Base-by-base conservation (phyloP, 2,329 filamentous ascomycete genomes). In the Nemania sp. region DNA sequence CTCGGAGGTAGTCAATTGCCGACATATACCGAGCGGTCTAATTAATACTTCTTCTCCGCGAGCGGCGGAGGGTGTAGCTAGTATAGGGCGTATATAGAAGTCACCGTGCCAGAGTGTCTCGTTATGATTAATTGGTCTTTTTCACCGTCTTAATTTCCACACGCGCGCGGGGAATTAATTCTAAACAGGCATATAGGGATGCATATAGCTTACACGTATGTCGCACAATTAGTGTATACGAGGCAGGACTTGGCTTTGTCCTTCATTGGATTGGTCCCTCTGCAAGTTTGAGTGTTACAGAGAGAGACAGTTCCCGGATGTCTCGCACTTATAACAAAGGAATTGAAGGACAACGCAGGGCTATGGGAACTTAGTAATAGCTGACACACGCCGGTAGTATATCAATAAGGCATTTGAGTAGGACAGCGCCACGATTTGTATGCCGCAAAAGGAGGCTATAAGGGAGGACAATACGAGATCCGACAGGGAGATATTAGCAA, bases 311-410 rank as follows among this genome's bases (percentile, higher is more conserved):
- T 15, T 28, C 20, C 28, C 22, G 20, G 14, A 9, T 46, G 52
- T 49, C 46, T 54, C 33, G 44, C 24, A 24, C n/a, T n/a, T 11
- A 23, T 9, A 23, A 39, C 36, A 39, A 39, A 39, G 36, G 20
- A n/a, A 6, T 6, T 39, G 17, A 22, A 39, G 34, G 12, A 22
- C n/a, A n/a, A n/a, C n/a, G n/a, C n/a, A n/a, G n/a, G n/a, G n/a
- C n/a, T n/a, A n/a, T n/a, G n/a, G n/a, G n/a, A n/a, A n/a, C n/a
- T n/a, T n/a, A n/a, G n/a, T n/a, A n/a, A n/a, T n/a, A n/a, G n/a
- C n/a, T n/a, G n/a, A n/a, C n/a, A n/a, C n/a, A n/a, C n/a, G n/a
- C n/a, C n/a, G n/a, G n/a, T n/a, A n/a, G n/a, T n/a, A n/a, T n/a
- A n/a, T n/a, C n/a, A n/a, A n/a, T n/a, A n/a, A n/a, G n/a, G n/a